Percentiles rank a stretch among this genome's conserved stretches.
phyloP scores from a whole-genome alignment of 345 rosid genomes.

The Toxicodendron radicans region DNA sequence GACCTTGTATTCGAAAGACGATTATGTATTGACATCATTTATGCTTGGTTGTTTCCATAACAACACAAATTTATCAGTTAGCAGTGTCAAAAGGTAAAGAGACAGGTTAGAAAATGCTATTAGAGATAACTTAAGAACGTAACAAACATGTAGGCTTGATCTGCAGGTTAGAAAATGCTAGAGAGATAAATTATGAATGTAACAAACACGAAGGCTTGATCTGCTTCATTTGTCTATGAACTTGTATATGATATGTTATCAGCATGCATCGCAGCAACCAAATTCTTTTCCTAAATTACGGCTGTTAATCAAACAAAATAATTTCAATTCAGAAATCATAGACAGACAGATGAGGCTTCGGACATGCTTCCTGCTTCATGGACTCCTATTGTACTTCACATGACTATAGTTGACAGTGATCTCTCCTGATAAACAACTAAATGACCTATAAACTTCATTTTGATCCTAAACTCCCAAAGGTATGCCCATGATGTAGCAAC shows the following conservation, averaged over 20 bases:
- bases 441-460: background rate
- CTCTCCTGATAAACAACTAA: background rate
- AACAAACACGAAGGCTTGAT: background rate
- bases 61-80: background rate
- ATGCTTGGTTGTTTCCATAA: background rate
- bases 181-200: background rate
- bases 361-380: background rate
- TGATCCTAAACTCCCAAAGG: background rate
- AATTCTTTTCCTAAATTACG: background rate
- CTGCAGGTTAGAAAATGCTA: background rate
- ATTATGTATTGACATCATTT: background rate
- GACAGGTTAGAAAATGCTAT: background rate
- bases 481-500: background rate
- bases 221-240: background rate
- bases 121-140: background rate
- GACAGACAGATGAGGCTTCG: background rate
- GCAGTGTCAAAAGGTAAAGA: background rate
- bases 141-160: background rate
- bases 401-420: background rate
- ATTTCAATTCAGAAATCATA: background rate
- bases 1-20: background rate
- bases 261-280: background rate
- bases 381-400: background rate
- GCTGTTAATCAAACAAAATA: background rate
- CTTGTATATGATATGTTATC: background rate